phyloP scores from a whole-genome alignment of 352 stramenopile genomes.

The Phytophthora tubulina region DNA sequence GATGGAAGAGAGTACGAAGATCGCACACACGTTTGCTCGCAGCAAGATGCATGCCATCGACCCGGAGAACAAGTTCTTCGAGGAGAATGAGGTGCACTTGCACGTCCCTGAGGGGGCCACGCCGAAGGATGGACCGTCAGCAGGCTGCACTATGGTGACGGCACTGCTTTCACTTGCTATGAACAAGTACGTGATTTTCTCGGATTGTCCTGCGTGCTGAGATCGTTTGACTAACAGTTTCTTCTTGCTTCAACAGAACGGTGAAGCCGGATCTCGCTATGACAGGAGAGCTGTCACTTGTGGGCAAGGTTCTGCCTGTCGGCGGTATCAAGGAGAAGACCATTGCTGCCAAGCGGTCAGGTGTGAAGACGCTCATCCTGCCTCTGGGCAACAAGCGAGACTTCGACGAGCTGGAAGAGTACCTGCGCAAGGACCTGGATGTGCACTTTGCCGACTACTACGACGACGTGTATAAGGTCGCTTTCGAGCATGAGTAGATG shows the following conservation, averaged over 20 bases:
- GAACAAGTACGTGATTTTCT: slow-evolving; percentile 74
- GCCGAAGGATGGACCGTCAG: slow-evolving; percentile 98
- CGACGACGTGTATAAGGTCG: slow-evolving; percentile 95
- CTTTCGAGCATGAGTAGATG: slow-evolving; percentile 82
- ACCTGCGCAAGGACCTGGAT: slow-evolving; percentile 96
- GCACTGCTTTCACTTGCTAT: slow-evolving; percentile 96
- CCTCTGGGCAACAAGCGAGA: slow-evolving; percentile 96
- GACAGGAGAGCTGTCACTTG: slow-evolving; percentile 97
- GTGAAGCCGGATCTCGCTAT: slow-evolving; percentile 97
- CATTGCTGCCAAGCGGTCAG: slow-evolving; percentile 97
- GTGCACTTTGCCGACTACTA: slow-evolving; percentile 98
- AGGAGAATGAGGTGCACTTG: slow-evolving; percentile 96
- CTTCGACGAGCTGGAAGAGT: slow-evolving; percentile 97
- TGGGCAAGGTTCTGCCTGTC: slow-evolving; percentile 98
- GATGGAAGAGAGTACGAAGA: slow-evolving; percentile 99
- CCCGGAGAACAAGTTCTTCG: slow-evolving; percentile 94
- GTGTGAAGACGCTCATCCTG: slow-evolving; percentile 95
- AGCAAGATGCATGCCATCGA: slow-evolving; percentile 79
- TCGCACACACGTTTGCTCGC: slow-evolving; percentile 95
- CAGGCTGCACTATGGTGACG: slow-evolving; percentile 98
- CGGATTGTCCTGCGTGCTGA: background rate
- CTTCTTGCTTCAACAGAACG: slow-evolving; percentile 55
- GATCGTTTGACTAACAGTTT: slow-evolving; percentile 21
- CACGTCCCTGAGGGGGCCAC: slow-evolving; percentile 99
- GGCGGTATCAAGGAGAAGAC: slow-evolving; percentile 99